phyloP scores from a whole-genome alignment of 768 basidiomycete species.

The Leucocoprinus sp. region DNA sequence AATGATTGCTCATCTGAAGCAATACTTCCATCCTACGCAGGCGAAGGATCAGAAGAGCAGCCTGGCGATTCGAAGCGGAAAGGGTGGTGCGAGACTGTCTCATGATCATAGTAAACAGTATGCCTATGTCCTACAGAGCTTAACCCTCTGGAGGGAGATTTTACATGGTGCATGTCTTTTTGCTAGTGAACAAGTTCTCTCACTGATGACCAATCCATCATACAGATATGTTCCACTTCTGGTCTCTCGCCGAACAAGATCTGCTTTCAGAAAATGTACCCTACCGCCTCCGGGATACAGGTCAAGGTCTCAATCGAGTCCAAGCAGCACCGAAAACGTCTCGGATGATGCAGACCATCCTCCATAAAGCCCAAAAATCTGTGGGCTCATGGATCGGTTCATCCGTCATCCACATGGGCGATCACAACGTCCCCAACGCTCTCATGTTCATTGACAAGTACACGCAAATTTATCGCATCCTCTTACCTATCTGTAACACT shows the following conservation, averaged over 20 bases:
- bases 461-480: conserved; percentile 85
- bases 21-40: conserved; percentile 69
- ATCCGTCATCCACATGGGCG: conserved; percentile 85
- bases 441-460: conserved; percentile 91
- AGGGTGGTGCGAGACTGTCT: conserved; percentile 69
- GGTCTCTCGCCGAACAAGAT: conserved; percentile 76
- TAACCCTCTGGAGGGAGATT: conserved; percentile 83
- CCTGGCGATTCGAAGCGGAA: conserved; percentile 76
- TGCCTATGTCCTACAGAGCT: conserved; percentile 77
- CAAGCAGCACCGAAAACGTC: conserved; percentile 83
- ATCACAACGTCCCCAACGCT: conserved; percentile 78
- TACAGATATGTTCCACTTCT: conserved; percentile 82
- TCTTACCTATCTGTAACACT: conserved; percentile 80
- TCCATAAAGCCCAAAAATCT: conserved; percentile 74
- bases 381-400: conserved; percentile 83
- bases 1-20: conserved; percentile 71
- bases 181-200: background rate
- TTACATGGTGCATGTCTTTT: conserved; percentile 50
- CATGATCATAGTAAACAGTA: conserved; percentile 84
- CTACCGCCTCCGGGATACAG: conserved; percentile 82
- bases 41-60: conserved; percentile 55
- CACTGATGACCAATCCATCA: background rate
- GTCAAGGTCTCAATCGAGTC: conserved; percentile 86
- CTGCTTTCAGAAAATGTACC: conserved; percentile 64
- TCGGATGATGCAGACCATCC: conserved; percentile 84